A percentile compares a stretch with the other conserved stretches of the same genome.
Evolutionary conservation across 169 alveolate species (phyloP).

Genomic region (Toxoplasma gondii): DNA sequence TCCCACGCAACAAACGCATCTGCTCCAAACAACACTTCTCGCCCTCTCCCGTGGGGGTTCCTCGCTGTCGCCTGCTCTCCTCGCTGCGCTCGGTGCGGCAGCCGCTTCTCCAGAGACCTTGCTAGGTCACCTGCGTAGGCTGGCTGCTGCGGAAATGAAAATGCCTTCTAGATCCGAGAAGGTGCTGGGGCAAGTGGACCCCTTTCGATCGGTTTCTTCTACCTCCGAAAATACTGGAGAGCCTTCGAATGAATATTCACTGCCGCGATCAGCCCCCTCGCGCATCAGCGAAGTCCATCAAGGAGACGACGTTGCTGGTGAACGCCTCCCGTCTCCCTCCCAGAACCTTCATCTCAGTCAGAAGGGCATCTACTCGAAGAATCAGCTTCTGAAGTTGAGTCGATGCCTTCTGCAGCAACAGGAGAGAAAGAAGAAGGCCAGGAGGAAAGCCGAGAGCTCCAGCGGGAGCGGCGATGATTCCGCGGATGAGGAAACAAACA

Average conservation of each 20-base stretch:
- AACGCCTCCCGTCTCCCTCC: background rate
- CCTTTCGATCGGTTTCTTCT: background rate
- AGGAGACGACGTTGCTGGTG: background rate
- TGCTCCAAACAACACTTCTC: background rate
- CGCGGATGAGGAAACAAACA: background rate
- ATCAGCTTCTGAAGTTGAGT: background rate
- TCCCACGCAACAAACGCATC: background rate
- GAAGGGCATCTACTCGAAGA: background rate
- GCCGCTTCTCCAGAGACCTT: background rate
- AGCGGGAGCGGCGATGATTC: background rate
- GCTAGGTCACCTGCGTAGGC: background rate
- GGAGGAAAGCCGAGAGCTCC: background rate
- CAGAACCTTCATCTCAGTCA: background rate
- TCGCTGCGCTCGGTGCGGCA: background rate
- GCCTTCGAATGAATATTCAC: background rate
- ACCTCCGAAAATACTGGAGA: background rate
- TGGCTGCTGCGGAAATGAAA: background rate
- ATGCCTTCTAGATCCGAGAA: too few relatives aligned
- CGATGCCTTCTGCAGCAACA: background rate
- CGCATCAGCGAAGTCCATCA: background rate
- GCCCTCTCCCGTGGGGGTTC: conserved; percentile 12
- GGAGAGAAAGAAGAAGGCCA: background rate
- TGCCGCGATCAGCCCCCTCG: background rate
- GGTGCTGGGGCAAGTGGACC: background rate
- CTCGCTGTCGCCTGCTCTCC: conserved; percentile 26